These are phyloP conservation scores for Scheffersomyces coipomensis DNA, from an alignment of 805 yeast genomes.

Conservation along the genomic window DNA sequence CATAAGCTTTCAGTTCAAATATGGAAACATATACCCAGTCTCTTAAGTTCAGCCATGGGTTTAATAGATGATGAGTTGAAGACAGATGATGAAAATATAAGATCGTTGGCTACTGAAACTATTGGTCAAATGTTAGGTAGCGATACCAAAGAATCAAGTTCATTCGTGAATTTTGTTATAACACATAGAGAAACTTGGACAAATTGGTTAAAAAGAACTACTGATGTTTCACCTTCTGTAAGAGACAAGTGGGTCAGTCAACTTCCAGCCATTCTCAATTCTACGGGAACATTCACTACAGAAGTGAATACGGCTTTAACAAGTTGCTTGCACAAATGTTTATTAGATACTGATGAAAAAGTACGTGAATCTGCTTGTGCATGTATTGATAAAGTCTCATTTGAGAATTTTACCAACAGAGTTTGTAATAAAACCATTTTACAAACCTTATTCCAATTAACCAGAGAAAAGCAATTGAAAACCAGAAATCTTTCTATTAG, in stretches of 20 bases:
- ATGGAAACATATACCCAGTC: conserved; percentile 78
- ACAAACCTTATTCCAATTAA: conserved; percentile 55
- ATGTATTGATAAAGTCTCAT: conserved; percentile 42
- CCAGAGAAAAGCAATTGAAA: conserved; percentile 67
- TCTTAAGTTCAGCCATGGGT: conserved; percentile 72
- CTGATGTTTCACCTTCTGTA: conserved; percentile 65
- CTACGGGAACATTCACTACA: conserved; percentile 43
- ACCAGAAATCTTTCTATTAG: conserved; percentile 62
- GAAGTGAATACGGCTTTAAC: conserved; percentile 43
- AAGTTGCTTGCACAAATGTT: conserved; percentile 61
- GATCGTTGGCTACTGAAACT: conserved; percentile 70
- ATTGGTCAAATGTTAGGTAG: conserved; percentile 60
- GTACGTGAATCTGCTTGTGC: conserved; percentile 68
- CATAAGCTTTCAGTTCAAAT: conserved; percentile 64
- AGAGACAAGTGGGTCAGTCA: conserved; percentile 70
- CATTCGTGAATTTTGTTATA: conserved; percentile 56
- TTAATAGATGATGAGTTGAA: conserved; percentile 75
- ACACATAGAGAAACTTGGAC: conserved; percentile 61
- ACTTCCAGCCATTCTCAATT: conserved; percentile 44
- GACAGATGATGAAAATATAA: conserved; percentile 62
- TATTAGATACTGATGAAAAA: conserved; percentile 71
- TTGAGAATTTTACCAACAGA: conserved; percentile 45
- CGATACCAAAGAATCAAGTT: conserved; percentile 14
- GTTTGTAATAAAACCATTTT: conserved; percentile 49
- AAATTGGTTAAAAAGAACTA: conserved; percentile 72